Conservation (phyloP, 108 stramenopile genomes). For the Fistulifera solaris region DNA sequence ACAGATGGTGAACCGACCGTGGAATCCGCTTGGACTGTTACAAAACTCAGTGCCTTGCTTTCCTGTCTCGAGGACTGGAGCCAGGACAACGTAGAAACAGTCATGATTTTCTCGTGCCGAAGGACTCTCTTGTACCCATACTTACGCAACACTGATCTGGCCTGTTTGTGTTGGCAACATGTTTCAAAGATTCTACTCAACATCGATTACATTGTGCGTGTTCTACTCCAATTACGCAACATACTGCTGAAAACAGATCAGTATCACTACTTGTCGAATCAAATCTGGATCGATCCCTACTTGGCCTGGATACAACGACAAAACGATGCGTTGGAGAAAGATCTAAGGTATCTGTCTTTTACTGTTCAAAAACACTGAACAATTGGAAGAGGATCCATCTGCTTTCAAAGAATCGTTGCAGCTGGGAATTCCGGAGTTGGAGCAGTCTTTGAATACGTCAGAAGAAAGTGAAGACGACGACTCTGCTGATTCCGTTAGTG, state of each 20-base stretch:
- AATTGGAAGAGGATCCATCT: no score
- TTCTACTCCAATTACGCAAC: constrained; percentile 58
- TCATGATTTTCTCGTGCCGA: constrained; percentile 29
- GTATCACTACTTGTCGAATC: constrained; percentile 83
- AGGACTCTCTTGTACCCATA: constrained; percentile 86
- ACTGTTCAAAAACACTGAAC: background rate
- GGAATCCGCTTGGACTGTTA: constrained; percentile 89
- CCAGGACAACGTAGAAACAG: constrained; percentile 10
- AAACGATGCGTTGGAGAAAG: background rate
- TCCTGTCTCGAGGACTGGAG: constrained; percentile 71
- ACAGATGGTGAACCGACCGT: constrained; percentile 86
- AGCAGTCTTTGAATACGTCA: no score
- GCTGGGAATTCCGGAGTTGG: no score
- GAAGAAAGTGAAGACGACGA: no score
- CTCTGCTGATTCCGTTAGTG: no score
- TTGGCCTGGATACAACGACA: constrained; percentile 61
- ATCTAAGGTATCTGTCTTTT: no score
- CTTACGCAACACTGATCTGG: constrained; percentile 58
- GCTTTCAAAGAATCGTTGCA: no score
- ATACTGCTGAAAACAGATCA: constrained; percentile 82
- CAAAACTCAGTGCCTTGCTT: constrained; percentile 67
- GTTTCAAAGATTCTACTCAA: constrained; percentile 44
- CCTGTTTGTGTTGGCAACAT: constrained; percentile 16
- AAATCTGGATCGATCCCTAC: constrained; percentile 62
- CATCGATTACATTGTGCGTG: constrained; percentile 37